A percentile compares a stretch with the other conserved stretches of the same genome.
phyloP scores from a whole-genome alignment of 257 asterid genomes.

The Petunia secreta region DNA sequence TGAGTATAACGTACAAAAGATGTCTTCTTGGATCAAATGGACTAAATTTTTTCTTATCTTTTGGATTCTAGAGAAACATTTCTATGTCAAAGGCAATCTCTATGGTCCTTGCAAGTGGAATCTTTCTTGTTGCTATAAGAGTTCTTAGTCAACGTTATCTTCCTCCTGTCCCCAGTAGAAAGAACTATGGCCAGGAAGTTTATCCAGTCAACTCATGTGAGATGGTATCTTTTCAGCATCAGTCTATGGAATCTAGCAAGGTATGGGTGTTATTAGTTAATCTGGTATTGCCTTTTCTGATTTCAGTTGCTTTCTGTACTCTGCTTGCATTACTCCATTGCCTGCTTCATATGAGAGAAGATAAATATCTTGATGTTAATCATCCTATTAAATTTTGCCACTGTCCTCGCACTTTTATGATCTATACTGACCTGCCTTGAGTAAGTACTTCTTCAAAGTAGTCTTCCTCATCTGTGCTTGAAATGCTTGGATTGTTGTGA shows the following conservation, averaged over 20 bases:
- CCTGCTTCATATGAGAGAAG: background rate
- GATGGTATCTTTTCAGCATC: slow-evolving; percentile 37
- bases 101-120: slow-evolving; percentile 58
- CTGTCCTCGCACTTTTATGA: background rate
- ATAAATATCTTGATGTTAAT: background rate
- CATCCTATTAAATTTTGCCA: background rate
- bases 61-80: slow-evolving; percentile 56
- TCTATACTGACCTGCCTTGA: background rate
- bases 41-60: slow-evolving; percentile 23
- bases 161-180: slow-evolving; percentile 52
- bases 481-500: background rate
- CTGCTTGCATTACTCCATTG: background rate
- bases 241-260: slow-evolving; percentile 51
- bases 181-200: slow-evolving; percentile 39
- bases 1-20: background rate
- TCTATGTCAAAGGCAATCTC: slow-evolving; percentile 58
- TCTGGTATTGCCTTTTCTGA: background rate
- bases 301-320: background rate
- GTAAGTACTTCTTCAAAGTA: background rate
- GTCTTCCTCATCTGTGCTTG: background rate
- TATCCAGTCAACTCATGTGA: slow-evolving; percentile 44
- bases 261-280: slow-evolving; percentile 43
- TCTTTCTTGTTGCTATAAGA: slow-evolving; percentile 59
- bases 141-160: slow-evolving; percentile 53
- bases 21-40: background rate